phyloP scores from a whole-genome alignment of 2,329 filamentous ascomycete species.

The Huntiella omanensis region DNA sequence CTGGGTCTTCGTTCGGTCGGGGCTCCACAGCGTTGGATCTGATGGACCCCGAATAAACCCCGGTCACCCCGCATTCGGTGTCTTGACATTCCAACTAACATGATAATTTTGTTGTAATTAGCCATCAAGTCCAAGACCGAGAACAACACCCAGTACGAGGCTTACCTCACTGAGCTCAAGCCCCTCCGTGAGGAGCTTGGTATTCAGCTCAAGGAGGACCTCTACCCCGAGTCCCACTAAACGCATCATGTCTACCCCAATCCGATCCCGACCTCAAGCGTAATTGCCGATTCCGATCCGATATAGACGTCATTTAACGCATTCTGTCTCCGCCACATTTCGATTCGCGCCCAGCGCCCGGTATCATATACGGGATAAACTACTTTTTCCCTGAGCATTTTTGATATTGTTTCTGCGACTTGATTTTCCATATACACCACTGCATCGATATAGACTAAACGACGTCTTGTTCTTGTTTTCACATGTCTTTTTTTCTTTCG shows the following conservation, averaged over 20 bases:
- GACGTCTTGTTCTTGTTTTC: too few relatives aligned
- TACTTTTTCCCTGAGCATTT: too few relatives aligned
- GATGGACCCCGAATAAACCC: conserved; percentile 2
- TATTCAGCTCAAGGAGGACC: conserved; percentile 73
- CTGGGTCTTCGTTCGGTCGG: background rate
- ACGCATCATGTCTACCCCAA: conserved; percentile 12
- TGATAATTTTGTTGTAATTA: conserved; percentile 19
- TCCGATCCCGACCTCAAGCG: conserved; percentile 1
- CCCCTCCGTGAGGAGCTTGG: conserved; percentile 84
- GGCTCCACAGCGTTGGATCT: background rate
- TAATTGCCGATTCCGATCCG: background rate
- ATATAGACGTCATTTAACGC: background rate
- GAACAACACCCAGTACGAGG: conserved; percentile 92
- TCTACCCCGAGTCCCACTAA: conserved; percentile 54
- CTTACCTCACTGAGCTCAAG: conserved; percentile 90
- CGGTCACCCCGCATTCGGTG: background rate
- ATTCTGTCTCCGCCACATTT: too few relatives aligned
- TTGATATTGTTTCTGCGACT: conserved; percentile 1
- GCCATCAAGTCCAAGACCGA: conserved; percentile 99
- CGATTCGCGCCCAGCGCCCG: too few relatives aligned
- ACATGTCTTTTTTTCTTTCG: too few relatives aligned
- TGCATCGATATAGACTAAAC: too few relatives aligned
- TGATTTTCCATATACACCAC: background rate
- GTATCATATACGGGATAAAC: too few relatives aligned
- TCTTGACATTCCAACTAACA: background rate